Evolutionary conservation across 2,329 filamentous ascomycete species (phyloP), one percentile per base, ranked within the genome.

Genomic region (Pyricularia sp.): DNA sequence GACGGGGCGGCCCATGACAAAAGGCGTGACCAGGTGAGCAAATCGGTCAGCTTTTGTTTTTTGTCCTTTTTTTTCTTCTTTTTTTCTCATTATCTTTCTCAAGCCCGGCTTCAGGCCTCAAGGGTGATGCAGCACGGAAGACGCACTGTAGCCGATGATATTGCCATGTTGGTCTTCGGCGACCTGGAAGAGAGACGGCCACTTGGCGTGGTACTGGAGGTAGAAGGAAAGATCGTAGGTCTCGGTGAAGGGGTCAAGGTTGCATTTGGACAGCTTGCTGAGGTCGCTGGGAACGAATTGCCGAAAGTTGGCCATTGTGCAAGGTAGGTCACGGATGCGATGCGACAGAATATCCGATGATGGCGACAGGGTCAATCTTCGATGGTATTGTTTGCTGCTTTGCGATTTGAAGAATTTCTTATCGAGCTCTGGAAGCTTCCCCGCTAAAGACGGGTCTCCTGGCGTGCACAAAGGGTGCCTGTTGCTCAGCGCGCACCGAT

Each of bases 201-300:
- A 99, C 84, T 92, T 93, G 68, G 93, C 93, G 72, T 97, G 89
- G 80, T 99, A 99, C 76, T 96, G 92, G 70, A 97, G 87, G 82
- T 99, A 99, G 83, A 98, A 99, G 71, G 89, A 88, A 72, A 97
- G 86, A 78, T 97, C 93, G 82, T 98, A 99, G 69, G 96, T 98
- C 82, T 99, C 95, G n/a, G 95, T 98, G 71, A 97, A 85, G 59
- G 92, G 92, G 77, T 99, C 95, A 71, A 99, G 89, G 77, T 99
- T 99, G 80, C 94, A 97, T 72, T 93, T 90, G 73, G 96, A 97
- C 79, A 98, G 90, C 73, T 90, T 90, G 80, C 97, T 89, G 71
- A 98, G 85, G 79, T 99, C 95, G 73, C 87, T 85, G 2, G 93
- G 90, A 71, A 87, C 87, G 83, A 98, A 97, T 73, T 92, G 89